phyloP scores from a whole-genome alignment of 495 filamentous ascomycete genomes.

The Annulohypoxylon maeteangense region DNA sequence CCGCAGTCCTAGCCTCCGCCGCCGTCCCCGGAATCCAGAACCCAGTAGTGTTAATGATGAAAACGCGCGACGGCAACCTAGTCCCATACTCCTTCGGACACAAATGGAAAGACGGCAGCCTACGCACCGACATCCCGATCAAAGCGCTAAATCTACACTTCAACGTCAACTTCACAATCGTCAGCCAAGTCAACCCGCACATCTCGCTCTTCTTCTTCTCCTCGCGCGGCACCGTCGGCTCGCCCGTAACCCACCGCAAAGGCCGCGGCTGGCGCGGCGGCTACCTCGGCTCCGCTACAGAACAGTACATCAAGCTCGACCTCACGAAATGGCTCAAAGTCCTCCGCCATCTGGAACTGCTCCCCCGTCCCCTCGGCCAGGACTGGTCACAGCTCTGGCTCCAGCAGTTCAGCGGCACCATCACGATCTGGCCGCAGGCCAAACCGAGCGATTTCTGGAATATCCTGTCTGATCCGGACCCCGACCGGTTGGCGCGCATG shows the following conservation, averaged over 20 bases:
- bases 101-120: constrained; percentile 97
- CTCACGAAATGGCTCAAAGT: constrained; percentile 97
- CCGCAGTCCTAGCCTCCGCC: constrained; percentile 92
- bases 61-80: constrained; percentile 77
- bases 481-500: constrained; percentile 83
- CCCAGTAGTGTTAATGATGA: constrained; percentile 97
- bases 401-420: constrained; percentile 91
- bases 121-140: constrained; percentile 95
- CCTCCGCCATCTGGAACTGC: constrained; percentile 87
- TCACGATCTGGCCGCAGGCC: constrained; percentile 93
- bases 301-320: constrained; percentile 95
- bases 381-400: constrained; percentile 98
- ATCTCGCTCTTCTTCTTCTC: constrained; percentile 99
- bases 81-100: constrained; percentile 90
- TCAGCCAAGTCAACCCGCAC: constrained; percentile 96
- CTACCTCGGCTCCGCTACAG: constrained; percentile 88
- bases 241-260: constrained; percentile 91
- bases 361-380: constrained; percentile 90
- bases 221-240: constrained; percentile 87
- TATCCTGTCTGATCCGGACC: constrained; percentile 84
- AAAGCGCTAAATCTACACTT: constrained; percentile 94
- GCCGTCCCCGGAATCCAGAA: constrained; percentile 96
- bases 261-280: constrained; percentile 97
- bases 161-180: constrained; percentile 97
- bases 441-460: constrained; percentile 79